Evolutionary conservation across 2,329 filamentous ascomycete genomes (phyloP).

Genomic region (Fusarium verticillioides): DNA sequence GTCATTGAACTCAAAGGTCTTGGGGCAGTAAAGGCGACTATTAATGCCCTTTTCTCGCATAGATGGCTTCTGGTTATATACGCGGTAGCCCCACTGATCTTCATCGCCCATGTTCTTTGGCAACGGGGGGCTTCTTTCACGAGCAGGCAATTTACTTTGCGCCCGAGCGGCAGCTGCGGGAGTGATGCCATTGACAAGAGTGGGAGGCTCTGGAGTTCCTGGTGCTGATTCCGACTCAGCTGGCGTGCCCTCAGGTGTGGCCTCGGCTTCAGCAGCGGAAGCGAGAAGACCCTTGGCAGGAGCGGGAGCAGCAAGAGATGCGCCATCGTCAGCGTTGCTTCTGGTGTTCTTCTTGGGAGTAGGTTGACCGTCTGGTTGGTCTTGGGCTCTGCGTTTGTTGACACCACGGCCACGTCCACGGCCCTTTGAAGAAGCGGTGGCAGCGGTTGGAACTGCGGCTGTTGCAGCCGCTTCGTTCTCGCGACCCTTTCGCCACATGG

Average conservation of each 20-base stretch:
- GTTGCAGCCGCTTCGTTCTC: slow-evolving; percentile 53
- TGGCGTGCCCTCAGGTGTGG: slow-evolving; percentile 49
- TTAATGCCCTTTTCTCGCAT: slow-evolving; percentile 59
- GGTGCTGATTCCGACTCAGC: slow-evolving; percentile 51
- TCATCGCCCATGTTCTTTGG: slow-evolving; percentile 57
- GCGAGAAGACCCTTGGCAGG: slow-evolving; percentile 55
- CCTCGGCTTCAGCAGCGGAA: slow-evolving; percentile 52
- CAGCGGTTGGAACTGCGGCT: slow-evolving; percentile 41
- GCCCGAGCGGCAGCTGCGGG: slow-evolving; percentile 41
- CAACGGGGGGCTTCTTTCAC: slow-evolving; percentile 53
- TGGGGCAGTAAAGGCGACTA: slow-evolving; percentile 63
- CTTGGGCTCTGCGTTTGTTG: slow-evolving; percentile 63
- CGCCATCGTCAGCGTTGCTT: slow-evolving; percentile 47
- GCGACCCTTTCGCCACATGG: slow-evolving; percentile 54
- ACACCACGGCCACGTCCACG: slow-evolving; percentile 49
- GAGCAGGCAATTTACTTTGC: slow-evolving; percentile 47
- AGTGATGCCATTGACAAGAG: slow-evolving; percentile 43
- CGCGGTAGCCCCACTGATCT: slow-evolving; percentile 64
- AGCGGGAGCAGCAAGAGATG: slow-evolving; percentile 41
- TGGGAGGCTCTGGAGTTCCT: slow-evolving; percentile 50
- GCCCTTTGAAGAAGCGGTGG: slow-evolving; percentile 44
- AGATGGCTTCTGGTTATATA: slow-evolving; percentile 54
- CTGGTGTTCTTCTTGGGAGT: slow-evolving; percentile 60
- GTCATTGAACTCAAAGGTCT: slow-evolving; percentile 59
- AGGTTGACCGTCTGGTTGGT: slow-evolving; percentile 61